These are phyloP conservation scores for Globisporangium heterothallicum DNA, from an alignment of 352 stramenopile genomes.

Conservation along the genomic window DNA sequence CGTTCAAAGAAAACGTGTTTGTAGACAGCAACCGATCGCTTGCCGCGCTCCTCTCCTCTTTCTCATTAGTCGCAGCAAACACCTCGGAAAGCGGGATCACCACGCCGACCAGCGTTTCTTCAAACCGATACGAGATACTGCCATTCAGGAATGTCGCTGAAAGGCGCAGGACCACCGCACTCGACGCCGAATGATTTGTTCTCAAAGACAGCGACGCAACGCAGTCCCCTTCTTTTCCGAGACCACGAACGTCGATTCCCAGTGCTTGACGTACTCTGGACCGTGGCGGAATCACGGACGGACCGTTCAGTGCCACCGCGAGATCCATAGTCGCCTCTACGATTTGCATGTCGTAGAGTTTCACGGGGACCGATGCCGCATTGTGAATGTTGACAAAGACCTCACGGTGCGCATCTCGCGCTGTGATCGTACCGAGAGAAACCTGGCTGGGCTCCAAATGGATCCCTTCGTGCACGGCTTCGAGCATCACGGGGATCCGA, in stretches of 20 bases:
- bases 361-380: slow-evolving; percentile 26
- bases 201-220: slow-evolving; percentile 26
- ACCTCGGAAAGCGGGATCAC: slow-evolving; percentile 19
- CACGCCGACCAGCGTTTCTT: slow-evolving; percentile 30
- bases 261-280: slow-evolving; percentile 31
- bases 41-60: too few relatives aligned
- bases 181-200: slow-evolving; percentile 26
- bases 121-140: slow-evolving; percentile 20
- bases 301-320: slow-evolving; percentile 23
- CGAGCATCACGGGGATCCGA: slow-evolving; percentile 30
- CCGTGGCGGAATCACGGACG: slow-evolving; percentile 26
- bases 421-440: slow-evolving; percentile 30
- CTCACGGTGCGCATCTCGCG: slow-evolving; percentile 18
- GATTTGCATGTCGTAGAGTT: slow-evolving; percentile 31
- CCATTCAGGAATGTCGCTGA: slow-evolving; percentile 23
- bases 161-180: slow-evolving; percentile 16
- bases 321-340: slow-evolving; percentile 25
- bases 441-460: slow-evolving; percentile 29
- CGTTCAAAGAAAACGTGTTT: slow-evolving; percentile 11
- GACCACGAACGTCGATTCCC: slow-evolving; percentile 16
- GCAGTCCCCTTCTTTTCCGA: background rate
- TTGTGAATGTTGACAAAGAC: slow-evolving; percentile 38
- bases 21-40: too few relatives aligned
- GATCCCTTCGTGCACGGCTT: slow-evolving; percentile 32
- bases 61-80: background rate